These are phyloP conservation scores for Suillus clintonianus DNA, from an alignment of 768 basidiomycete genomes.

Conservation along the genomic window DNA sequence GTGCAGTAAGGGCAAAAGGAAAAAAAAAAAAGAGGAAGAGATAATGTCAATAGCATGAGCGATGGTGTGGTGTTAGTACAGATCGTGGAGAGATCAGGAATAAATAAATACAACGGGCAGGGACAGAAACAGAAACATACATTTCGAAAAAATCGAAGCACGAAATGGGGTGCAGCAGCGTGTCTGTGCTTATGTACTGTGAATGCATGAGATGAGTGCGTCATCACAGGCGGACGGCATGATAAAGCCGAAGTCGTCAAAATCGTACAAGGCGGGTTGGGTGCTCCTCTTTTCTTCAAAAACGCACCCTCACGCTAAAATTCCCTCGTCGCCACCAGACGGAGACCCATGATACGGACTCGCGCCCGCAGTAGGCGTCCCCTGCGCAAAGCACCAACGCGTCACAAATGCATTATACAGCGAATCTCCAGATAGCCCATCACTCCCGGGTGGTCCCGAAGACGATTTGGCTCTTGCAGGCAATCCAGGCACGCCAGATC, in stretches of 20 bases:
- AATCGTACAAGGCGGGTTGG: background rate
- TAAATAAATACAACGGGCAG: background rate
- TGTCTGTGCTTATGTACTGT: background rate
- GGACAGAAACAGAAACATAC: no score
- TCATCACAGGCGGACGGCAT: background rate
- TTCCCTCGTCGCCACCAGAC: background rate
- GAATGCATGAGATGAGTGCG: background rate
- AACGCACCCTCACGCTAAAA: constrained; percentile 18
- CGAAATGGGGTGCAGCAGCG: background rate
- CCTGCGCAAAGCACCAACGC: constrained; percentile 71
- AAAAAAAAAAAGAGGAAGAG: no score
- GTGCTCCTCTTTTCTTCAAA: no score
- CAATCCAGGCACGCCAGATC: constrained; percentile 25
- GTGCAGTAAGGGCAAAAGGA: no score
- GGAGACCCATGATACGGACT: constrained; percentile 7
- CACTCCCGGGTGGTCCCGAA: constrained; percentile 7
- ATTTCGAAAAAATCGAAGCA: background rate
- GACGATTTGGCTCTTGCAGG: background rate
- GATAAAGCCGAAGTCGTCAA: background rate
- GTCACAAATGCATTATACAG: constrained; percentile 61
- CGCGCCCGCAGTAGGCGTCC: constrained; percentile 26
- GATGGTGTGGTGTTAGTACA: background rate
- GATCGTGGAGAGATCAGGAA: background rate
- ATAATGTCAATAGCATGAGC: background rate
- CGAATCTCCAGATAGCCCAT: constrained; percentile 24